A percentile compares a stretch with the other conserved stretches of the same genome.
Conservation (phyloP, 1,139 yeast genomes). For the Zygoascus meyerae region DNA sequence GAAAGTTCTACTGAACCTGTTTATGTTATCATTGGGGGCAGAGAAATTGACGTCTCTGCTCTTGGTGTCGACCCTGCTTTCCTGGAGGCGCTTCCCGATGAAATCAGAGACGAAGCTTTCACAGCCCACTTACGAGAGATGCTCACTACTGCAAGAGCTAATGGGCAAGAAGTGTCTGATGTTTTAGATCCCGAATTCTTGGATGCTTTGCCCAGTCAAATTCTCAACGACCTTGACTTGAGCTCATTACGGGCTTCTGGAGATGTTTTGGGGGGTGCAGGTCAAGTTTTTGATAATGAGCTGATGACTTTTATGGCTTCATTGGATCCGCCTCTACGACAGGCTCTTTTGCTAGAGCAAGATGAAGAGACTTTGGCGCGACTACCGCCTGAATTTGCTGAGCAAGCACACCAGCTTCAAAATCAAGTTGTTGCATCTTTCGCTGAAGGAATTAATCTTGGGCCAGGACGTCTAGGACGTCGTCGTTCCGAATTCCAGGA, state of each 20-base stretch:
- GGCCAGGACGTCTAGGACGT: constrained; percentile 5
- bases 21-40: constrained; percentile 68
- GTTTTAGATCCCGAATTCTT: constrained; percentile 80
- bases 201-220: constrained; percentile 70
- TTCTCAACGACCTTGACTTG: constrained; percentile 69
- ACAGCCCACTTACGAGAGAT: constrained; percentile 76
- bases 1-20: constrained; percentile 44
- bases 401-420: constrained; percentile 32
- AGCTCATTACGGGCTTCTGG: constrained; percentile 40
- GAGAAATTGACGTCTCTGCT: constrained; percentile 79
- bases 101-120: constrained; percentile 87
- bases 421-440: constrained; percentile 22
- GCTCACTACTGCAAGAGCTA: constrained; percentile 25
- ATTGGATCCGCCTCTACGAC: constrained; percentile 34
- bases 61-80: constrained; percentile 92
- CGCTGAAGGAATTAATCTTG: constrained; percentile 10
- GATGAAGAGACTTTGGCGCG: constrained; percentile 31
- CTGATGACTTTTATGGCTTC: constrained; percentile 32
- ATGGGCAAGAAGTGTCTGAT: constrained; percentile 41
- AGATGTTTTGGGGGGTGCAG: constrained; percentile 26
- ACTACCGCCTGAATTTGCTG: constrained; percentile 31
- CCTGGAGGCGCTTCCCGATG: constrained; percentile 85
- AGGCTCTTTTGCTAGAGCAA: constrained; percentile 33
- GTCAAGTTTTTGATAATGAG: constrained; percentile 24
- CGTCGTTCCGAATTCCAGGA: constrained; percentile 10